phyloP scores from a whole-genome alignment of 2,329 filamentous ascomycete species.

The Paramyrothecium roridum region DNA sequence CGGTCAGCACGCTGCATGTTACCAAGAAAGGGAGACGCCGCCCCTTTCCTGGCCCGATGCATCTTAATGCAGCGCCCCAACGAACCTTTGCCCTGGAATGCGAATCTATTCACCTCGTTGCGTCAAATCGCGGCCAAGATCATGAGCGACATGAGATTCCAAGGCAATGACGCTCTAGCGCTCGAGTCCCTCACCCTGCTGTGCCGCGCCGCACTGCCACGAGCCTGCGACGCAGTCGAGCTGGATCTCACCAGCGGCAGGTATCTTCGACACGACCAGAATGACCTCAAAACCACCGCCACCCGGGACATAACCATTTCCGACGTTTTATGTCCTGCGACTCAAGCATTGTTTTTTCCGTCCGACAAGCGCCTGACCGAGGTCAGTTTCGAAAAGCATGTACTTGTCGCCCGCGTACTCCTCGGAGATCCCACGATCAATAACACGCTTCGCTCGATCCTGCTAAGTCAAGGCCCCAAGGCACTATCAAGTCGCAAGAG shows the following conservation, averaged over 20 bases:
- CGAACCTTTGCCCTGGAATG: neutral
- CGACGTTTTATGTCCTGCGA: neutral
- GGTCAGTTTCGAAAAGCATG: neutral
- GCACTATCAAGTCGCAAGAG: neutral
- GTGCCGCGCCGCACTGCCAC: neutral
- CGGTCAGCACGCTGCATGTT: neutral
- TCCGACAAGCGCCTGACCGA: neutral
- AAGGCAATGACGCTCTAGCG: neutral
- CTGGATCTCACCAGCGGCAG: too few relatives aligned
- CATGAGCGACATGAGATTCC: neutral
- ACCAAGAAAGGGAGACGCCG: neutral
- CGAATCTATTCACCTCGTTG: neutral
- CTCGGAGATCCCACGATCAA: neutral
- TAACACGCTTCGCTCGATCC: neutral
- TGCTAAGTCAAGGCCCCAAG: neutral
- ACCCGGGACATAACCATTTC: neutral
- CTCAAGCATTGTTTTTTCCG: neutral
- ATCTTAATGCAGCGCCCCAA: neutral
- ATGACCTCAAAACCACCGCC: neutral
- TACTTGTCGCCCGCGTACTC: neutral
- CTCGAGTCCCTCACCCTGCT: neutral
- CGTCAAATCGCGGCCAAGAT: neutral
- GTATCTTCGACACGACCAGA: too few relatives aligned
- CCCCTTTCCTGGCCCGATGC: neutral
- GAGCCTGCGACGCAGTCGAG: too few relatives aligned